Evolutionary conservation across 2,329 filamentous ascomycete genomes (phyloP), one percentile per base, ranked within the genome.

Genomic region (Penicillium concentricum): DNA sequence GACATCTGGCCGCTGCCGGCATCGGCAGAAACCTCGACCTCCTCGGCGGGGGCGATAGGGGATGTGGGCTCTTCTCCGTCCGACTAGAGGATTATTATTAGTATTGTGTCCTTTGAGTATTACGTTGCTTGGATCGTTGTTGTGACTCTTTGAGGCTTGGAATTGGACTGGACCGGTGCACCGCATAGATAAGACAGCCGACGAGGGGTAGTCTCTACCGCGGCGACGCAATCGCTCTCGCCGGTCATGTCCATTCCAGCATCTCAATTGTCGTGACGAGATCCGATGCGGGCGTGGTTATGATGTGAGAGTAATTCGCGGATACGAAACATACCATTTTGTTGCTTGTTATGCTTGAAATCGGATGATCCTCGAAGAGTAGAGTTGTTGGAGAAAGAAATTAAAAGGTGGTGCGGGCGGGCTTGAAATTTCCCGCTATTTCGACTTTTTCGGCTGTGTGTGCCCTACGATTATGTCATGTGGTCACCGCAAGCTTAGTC

Each of bases 21-120:
- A 83, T 96, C 92, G 81, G 90, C 92, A 77, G 89, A 89, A 78
- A 97, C 92, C 83, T 97, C 93, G 81, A 97, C 92, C 85, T 97
- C 94, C 73, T 87, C 85, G 74, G 83, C 92, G 77, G 90, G 89
- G 63, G 76, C 79, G 71, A 81, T 77, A 81, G 90, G 72, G 72
- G 88, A 87, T 81, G 86, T 89, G 82, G 88, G 92, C 89, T 97
- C 93, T 97, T 97, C 94, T 97, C 93, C 93, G 92, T 97, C 93
- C 92, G 93, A 97, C 94, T 97, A 46, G 28, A 35, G 35, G 9
- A 34, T 35, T 20, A 1, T 6, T 16, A 28, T 52, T 51, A 52
- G 52, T 16, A 32, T 34, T n/a, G 46, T 34, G 15, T 37, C 4
- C 32, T 28, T n/a, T 3, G 18, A 26, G 10, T 3, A 4, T 38